Base-by-base conservation (phyloP, 1,139 yeast species). In the Debaryomycetaceae sp. region DNA sequence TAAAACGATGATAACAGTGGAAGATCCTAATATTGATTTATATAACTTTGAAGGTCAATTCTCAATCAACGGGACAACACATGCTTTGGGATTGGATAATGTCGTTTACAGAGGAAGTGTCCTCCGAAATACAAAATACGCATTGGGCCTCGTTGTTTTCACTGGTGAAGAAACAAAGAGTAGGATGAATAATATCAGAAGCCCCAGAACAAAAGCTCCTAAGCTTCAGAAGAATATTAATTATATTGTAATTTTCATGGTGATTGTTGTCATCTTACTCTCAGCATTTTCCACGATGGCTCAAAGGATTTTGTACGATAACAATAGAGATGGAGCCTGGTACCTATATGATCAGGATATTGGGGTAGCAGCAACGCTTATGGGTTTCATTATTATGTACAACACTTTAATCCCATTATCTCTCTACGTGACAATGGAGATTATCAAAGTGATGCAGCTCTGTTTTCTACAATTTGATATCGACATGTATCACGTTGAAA, bases 301-400 rank as follows among this genome's bases (percentile, higher is more conserved):
- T 0, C 85, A 90, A 57, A 71, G 86, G 43, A 53, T 89, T 6
- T 66, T 71, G 47, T 79, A 75, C 54, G 57, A 65, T 5, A 59
- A 63, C 23, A 69, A 72, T 35, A 65, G 70, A 45, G 71, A 72
- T 6, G 71, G 66, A 48, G 79, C 81, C 13, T 91, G 98, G 98
- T 95, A 90, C 59, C 65, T 90, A 24, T 68, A 67, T 42, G 80
- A 78, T 3, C 73, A 80, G 55, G 95, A 87, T 55, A 96, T 84
- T 0, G 96, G 96, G n/a, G 79, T 81, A 9, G 95, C 96, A 1
- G 87, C 97, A 1, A 88, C 96, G 0, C 75, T 93, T 41, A 90
- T 93, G 96, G 91, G 98, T 1, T 95, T 87, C 62, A 85, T 95
- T 52, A 93, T 95, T 70, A 91, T 95, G 98, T 93, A 85, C 70